These are phyloP conservation scores for Exophiala viscosa DNA, from an alignment of 2,329 filamentous ascomycete species.

Conservation along the genomic window DNA sequence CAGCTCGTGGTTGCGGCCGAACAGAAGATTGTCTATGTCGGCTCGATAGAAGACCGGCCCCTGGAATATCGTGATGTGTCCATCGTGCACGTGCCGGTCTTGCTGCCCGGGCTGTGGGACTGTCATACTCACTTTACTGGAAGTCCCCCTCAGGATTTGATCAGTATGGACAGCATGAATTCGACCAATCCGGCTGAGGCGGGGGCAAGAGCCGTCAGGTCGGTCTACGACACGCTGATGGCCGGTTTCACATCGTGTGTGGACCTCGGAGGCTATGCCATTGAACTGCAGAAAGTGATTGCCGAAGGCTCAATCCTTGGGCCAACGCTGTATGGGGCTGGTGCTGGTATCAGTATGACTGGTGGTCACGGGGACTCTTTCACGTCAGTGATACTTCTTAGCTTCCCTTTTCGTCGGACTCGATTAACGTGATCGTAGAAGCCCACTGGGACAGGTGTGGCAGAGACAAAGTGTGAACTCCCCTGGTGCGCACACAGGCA, in stretches of 20 bases:
- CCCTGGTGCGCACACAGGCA: slow-evolving; percentile 43
- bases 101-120: slow-evolving; percentile 54
- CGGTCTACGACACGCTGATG: slow-evolving; percentile 41
- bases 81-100: slow-evolving; percentile 36
- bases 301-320: slow-evolving; percentile 44
- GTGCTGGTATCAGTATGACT: slow-evolving; percentile 42
- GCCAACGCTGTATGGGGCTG: slow-evolving; percentile 46
- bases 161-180: slow-evolving; percentile 15
- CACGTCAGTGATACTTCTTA: too few species aligned
- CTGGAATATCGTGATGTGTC: slow-evolving; percentile 32
- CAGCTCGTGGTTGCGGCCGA: slow-evolving; percentile 39
- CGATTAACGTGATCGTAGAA: too few species aligned
- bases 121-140: slow-evolving; percentile 49
- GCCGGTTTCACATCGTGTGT: slow-evolving; percentile 51
- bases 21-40: slow-evolving; percentile 42
- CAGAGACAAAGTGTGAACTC: too few species aligned
- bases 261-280: slow-evolving; percentile 47
- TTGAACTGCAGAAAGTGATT: slow-evolving; percentile 42
- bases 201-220: slow-evolving; percentile 41
- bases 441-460: too few species aligned
- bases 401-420: too few species aligned
- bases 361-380: slow-evolving; percentile 50
- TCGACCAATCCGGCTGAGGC: slow-evolving; percentile 32
- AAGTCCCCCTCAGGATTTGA: slow-evolving; percentile 20
- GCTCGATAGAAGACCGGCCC: slow-evolving; percentile 33